phyloP scores from a whole-genome alignment of 371 early-diverging fungal genomes.

The Blakeslea trispora region DNA sequence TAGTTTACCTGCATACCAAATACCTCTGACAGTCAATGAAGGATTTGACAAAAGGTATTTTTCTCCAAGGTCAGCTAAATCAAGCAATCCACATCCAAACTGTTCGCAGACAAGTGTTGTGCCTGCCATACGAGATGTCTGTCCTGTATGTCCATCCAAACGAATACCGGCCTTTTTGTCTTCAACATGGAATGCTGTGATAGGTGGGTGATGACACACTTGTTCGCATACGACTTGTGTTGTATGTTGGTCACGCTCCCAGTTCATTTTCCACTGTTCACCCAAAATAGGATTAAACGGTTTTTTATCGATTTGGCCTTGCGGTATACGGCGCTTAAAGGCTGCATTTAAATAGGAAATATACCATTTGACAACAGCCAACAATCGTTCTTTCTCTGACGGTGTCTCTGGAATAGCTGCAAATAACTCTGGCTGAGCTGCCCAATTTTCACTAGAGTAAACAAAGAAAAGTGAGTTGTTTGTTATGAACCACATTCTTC shows the following conservation, averaged over 20 bases:
- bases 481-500: neutral
- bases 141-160: slow-evolving; percentile 72
- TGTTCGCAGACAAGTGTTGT: slow-evolving; percentile 50
- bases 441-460: slow-evolving; percentile 65
- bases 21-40: slow-evolving; percentile 48
- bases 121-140: slow-evolving; percentile 44
- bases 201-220: slow-evolving; percentile 79
- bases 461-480: neutral
- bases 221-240: slow-evolving; percentile 71
- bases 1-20: slow-evolving; percentile 56
- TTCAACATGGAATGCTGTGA: slow-evolving; percentile 65
- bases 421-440: slow-evolving; percentile 72
- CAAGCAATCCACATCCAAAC: slow-evolving; percentile 19
- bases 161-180: slow-evolving; percentile 66
- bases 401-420: slow-evolving; percentile 61
- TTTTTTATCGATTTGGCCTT: slow-evolving; percentile 73
- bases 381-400: slow-evolving; percentile 65
- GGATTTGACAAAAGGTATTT: slow-evolving; percentile 44
- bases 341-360: slow-evolving; percentile 78
- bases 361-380: slow-evolving; percentile 73
- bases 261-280: slow-evolving; percentile 69
- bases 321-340: slow-evolving; percentile 49
- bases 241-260: slow-evolving; percentile 34
- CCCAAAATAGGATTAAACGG: slow-evolving; percentile 84
- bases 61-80: slow-evolving; percentile 35